These are phyloP conservation scores for Puya raimondii DNA, from an alignment of 176 grass and related monocot species.

Conservation along the genomic window DNA sequence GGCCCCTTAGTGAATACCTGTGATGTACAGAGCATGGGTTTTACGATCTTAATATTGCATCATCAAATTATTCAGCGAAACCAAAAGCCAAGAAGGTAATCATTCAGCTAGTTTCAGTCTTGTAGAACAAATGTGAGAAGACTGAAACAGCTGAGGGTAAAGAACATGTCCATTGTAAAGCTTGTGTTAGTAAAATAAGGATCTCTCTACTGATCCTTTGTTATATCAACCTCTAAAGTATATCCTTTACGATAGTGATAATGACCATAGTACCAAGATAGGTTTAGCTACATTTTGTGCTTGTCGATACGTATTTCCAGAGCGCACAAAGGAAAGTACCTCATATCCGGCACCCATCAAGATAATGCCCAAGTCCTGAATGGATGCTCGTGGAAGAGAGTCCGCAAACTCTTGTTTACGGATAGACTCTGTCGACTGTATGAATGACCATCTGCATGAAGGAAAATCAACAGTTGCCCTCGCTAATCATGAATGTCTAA, in stretches of 20 bases:
- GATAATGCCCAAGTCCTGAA: conserved; percentile 72
- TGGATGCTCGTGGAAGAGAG: conserved; percentile 66
- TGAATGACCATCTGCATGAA: conserved; percentile 80
- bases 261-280: no score
- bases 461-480: conserved; percentile 4
- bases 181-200: no score
- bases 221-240: no score
- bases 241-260: no score
- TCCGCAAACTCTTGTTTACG: conserved; percentile 70
- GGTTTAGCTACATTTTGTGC: no score
- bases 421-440: conserved; percentile 49
- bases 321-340: conserved; percentile 24
- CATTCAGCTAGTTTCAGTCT: not conserved
- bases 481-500: not conserved
- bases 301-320: no score
- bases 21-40: conserved; percentile 2
- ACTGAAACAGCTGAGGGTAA: not conserved
- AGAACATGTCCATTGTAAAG: no score
- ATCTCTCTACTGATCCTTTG: no score
- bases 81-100: not conserved
- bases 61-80: not conserved
- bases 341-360: conserved; percentile 97
- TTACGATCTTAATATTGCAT: not conserved
- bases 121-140: not conserved
- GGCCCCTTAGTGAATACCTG: conserved; percentile 85